phyloP scores from a whole-genome alignment of 2,329 filamentous ascomycete species.

The Ilyonectria mors-panacis region DNA sequence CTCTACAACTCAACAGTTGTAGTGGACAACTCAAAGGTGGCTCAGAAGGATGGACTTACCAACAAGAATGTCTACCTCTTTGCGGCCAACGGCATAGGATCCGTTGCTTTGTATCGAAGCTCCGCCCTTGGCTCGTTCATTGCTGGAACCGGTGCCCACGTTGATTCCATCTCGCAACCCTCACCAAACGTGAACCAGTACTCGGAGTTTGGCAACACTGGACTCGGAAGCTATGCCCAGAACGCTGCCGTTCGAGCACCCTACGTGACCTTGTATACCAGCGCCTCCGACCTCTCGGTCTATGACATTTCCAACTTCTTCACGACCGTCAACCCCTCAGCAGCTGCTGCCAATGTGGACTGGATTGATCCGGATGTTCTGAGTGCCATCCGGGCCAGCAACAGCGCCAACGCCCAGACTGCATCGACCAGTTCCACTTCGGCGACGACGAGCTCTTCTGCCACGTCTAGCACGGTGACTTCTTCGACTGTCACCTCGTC shows the following conservation, averaged over 20 bases:
- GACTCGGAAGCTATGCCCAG: constrained; percentile 56
- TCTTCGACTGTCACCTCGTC: background rate
- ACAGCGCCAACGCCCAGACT: constrained; percentile 29
- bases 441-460: constrained; percentile 8
- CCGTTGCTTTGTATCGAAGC: constrained; percentile 58
- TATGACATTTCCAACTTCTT: constrained; percentile 41
- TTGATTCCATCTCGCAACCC: constrained; percentile 51
- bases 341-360: constrained; percentile 32
- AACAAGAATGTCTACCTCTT: constrained; percentile 60
- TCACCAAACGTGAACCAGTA: constrained; percentile 54
- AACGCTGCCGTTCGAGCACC: constrained; percentile 52
- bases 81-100: constrained; percentile 57
- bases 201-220: constrained; percentile 59
- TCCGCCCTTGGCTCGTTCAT: constrained; percentile 56
- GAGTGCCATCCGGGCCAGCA: constrained; percentile 38
- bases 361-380: constrained; percentile 42
- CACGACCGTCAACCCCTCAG: constrained; percentile 25
- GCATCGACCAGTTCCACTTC: constrained; percentile 2
- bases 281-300: constrained; percentile 49
- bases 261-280: constrained; percentile 54
- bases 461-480: background rate
- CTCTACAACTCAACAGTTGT: constrained; percentile 58
- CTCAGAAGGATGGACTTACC: constrained; percentile 46
- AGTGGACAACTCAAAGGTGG: constrained; percentile 57
- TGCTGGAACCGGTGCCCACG: constrained; percentile 52